Conservation (phyloP, 148 eudicot species). For the Amaranthus cruentus region DNA sequence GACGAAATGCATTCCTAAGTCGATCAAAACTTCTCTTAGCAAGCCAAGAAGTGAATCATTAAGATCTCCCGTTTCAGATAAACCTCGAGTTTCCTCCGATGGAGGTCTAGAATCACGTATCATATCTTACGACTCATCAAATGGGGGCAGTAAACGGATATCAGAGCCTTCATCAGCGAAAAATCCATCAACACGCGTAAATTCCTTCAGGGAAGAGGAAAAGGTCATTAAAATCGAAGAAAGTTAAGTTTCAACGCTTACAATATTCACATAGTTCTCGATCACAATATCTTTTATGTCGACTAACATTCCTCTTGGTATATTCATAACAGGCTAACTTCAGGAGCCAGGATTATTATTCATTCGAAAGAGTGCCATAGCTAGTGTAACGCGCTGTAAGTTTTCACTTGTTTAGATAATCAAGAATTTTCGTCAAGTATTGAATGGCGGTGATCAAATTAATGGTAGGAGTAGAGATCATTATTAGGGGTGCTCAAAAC, state of each 20-base stretch:
- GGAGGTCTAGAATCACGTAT: conserved; percentile 40
- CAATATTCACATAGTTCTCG: conserved; percentile 1
- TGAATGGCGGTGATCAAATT: conserved; percentile 3
- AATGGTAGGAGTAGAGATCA: background rate
- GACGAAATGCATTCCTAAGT: conserved; percentile 65
- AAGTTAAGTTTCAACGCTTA: conserved; percentile 58
- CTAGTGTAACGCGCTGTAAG: background rate
- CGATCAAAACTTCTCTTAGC: conserved; percentile 55
- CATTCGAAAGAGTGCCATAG: conserved; percentile 45
- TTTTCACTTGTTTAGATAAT: background rate
- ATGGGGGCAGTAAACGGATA: conserved; percentile 57
- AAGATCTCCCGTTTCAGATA: conserved; percentile 81
- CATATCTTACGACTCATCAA: conserved; percentile 36
- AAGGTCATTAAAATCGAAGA: conserved; percentile 75
- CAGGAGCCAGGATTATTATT: conserved; percentile 90
- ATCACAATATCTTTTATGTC: conserved; percentile 6
- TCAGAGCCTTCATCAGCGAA: conserved; percentile 44
- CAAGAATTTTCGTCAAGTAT: background rate
- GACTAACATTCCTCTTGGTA: conserved; percentile 32
- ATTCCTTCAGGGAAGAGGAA: conserved; percentile 48
- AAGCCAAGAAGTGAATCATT: conserved; percentile 69
- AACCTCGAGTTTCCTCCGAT: conserved; percentile 64
- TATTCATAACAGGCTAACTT: conserved; percentile 79
- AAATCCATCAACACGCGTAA: conserved; percentile 31
- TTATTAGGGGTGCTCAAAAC: background rate